phyloP scores from a whole-genome alignment of 176 grass and related monocot genomes.

The Raddia guianensis region DNA sequence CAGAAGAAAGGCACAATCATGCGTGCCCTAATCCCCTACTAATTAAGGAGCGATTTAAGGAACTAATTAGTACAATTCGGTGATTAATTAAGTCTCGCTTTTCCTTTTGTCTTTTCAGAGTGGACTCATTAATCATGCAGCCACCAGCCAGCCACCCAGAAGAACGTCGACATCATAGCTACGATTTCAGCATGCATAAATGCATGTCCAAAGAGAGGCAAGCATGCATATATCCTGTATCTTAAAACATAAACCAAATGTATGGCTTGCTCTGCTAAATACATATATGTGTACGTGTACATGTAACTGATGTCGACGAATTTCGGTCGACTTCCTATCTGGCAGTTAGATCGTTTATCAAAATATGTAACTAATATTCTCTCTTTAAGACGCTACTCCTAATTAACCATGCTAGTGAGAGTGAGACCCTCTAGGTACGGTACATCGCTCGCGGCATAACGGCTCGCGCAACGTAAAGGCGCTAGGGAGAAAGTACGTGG shows the following conservation, averaged over 20 bases:
- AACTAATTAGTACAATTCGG: not conserved
- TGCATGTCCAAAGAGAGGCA: not conserved
- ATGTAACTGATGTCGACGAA: too few relatives aligned
- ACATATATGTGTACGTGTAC: not conserved
- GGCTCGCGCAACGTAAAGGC: too few relatives aligned
- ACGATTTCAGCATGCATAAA: not conserved
- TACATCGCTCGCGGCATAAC: too few relatives aligned
- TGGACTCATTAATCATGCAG: not conserved
- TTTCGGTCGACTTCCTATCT: too few relatives aligned
- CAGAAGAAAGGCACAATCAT: constrained; percentile 14
- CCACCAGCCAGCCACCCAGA: not conserved
- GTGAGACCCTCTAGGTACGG: too few relatives aligned
- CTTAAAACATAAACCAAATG: not conserved
- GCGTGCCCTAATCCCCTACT: not conserved
- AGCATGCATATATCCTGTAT: not conserved
- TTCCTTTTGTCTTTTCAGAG: not conserved
- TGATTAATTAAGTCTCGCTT: not conserved
- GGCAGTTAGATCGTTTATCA: too few relatives aligned
- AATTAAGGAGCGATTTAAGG: not conserved
- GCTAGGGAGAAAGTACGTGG: too few relatives aligned
- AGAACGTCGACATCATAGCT: not conserved
- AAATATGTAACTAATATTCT: too few relatives aligned
- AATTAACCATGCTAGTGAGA: too few relatives aligned
- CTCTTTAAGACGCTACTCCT: too few relatives aligned
- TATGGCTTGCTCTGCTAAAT: not conserved